Evolutionary conservation across 2,329 filamentous ascomycete species (phyloP), one percentile per base, ranked within the genome.

Genomic region (Claviceps digitariae): DNA sequence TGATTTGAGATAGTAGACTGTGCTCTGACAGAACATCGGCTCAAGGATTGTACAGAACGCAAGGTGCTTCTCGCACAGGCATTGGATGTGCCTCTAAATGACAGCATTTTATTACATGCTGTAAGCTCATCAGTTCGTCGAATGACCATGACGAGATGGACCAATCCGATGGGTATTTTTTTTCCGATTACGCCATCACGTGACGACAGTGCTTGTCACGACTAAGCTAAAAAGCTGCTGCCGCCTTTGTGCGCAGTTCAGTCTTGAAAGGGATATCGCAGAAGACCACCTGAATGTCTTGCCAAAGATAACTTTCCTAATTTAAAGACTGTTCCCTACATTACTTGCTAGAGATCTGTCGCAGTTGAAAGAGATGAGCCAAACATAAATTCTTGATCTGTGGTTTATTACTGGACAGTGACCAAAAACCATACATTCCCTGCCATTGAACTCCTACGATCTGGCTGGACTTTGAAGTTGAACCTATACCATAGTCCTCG

Each of bases 81-180:
- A 63, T 62, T 63, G 57, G 62, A 59, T 48, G 68, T 62, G 55
- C 66, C 60, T 53, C 61, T 64, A 51, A 63, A 61, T 50, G 67
- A 66, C 54, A 69, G 57, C 67, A 69, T 69, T 61, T 41, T 44
- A 25, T 43, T 21, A 41, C 51, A 48, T 61, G 50, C 49, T 57
- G 55, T 57, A 57, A 56, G 59, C 49, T 50, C 47, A 36, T 52
- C 48, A 15, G 48, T n/a, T 48, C 48, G 55, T 15, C 34, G 13
- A 15, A 12, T 12, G 34, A 52, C 48, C 15, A 54, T 54, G 46
- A 50, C 56, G 52, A 31, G 29, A 49, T 56, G 17, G 50, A 50
- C 13, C 45, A 41, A 43, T 44, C 38, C 55, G 52, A 23, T 51
- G 55, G 56, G 59, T 55, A 58, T 12, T 13, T 38, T 64, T 64